Conservation (phyloP, 2,329 filamentous ascomycete species). For the Alternaria arborescens region DNA sequence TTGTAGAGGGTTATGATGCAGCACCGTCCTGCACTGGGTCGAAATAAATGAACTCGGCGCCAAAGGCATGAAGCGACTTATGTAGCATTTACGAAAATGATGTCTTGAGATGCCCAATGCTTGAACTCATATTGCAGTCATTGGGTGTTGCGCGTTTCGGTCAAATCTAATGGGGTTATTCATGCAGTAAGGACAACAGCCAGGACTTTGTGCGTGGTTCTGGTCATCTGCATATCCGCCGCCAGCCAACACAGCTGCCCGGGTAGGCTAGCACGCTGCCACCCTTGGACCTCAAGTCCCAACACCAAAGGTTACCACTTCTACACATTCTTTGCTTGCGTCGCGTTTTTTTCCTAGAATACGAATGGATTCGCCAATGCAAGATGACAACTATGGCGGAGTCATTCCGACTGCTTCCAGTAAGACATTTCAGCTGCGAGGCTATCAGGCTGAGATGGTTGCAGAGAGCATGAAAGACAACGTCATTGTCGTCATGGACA, state of each 20-base stretch:
- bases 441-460: conserved; percentile 61
- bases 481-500: conserved; percentile 60
- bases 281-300: background rate
- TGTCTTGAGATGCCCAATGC: conserved; percentile 12
- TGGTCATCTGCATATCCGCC: background rate
- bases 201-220: background rate
- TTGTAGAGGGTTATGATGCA: conserved; percentile 66
- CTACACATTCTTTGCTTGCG: background rate
- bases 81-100: conserved; percentile 40
- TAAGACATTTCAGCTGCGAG: conserved; percentile 47
- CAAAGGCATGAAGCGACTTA: conserved; percentile 27
- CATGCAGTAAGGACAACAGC: background rate
- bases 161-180: background rate
- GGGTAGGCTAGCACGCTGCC: conserved; percentile 3
- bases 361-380: conserved; percentile 9
- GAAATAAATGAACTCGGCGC: conserved; percentile 1
- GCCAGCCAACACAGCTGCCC: conserved; percentile 6
- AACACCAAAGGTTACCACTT: background rate
- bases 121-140: background rate
- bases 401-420: conserved; percentile 9
- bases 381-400: conserved; percentile 10
- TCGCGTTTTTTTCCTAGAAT: background rate
- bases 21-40: background rate
- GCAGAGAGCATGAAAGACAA: conserved; percentile 55
- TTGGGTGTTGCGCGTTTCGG: background rate